Percentiles rank a stretch among this genome's conserved stretches.
These are phyloP conservation scores for Hypericum androsaemum DNA, from an alignment of 345 rosid genomes.

Conservation along the genomic window DNA sequence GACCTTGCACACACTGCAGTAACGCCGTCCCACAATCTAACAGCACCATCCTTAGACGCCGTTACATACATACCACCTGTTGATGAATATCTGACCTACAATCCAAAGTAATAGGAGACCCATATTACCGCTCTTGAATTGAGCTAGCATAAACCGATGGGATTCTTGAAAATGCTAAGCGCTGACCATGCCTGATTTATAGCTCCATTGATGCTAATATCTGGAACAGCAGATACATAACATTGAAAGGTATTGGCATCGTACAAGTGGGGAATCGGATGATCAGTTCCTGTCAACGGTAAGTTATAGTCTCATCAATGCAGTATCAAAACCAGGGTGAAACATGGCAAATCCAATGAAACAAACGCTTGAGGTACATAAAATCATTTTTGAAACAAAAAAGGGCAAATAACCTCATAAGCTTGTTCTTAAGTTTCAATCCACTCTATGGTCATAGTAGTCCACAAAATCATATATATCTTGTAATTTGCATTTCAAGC, in stretches of 20 bases:
- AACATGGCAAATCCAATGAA: neutral
- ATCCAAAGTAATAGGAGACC: slow-evolving; percentile 10
- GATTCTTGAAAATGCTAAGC: slow-evolving; percentile 1
- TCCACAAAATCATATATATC: too few species aligned
- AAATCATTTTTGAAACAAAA: neutral
- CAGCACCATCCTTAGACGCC: slow-evolving; percentile 76
- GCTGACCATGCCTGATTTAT: slow-evolving; percentile 62
- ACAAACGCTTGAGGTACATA: neutral
- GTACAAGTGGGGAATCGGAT: slow-evolving; percentile 66
- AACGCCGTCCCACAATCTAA: slow-evolving; percentile 70
- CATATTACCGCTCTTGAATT: neutral
- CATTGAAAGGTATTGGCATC: slow-evolving; percentile 75
- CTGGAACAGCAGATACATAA: slow-evolving; percentile 50
- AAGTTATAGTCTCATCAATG: slow-evolving; percentile 12
- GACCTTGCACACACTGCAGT: slow-evolving; percentile 57
- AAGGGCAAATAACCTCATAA: too few species aligned
- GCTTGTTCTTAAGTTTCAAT: too few species aligned
- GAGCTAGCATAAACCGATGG: slow-evolving; percentile 1
- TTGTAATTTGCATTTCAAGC: too few species aligned
- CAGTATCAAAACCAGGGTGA: neutral
- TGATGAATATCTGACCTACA: slow-evolving; percentile 79
- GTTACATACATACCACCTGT: slow-evolving; percentile 69
- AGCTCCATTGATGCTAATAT: slow-evolving; percentile 52
- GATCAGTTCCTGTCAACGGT: slow-evolving; percentile 61
- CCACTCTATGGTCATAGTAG: too few species aligned